Percentiles rank a stretch among this genome's conserved stretches.
These are phyloP conservation scores for Trichoderma sp. DNA, from an alignment of 2,329 filamentous ascomycete genomes.

Conservation along the genomic window DNA sequence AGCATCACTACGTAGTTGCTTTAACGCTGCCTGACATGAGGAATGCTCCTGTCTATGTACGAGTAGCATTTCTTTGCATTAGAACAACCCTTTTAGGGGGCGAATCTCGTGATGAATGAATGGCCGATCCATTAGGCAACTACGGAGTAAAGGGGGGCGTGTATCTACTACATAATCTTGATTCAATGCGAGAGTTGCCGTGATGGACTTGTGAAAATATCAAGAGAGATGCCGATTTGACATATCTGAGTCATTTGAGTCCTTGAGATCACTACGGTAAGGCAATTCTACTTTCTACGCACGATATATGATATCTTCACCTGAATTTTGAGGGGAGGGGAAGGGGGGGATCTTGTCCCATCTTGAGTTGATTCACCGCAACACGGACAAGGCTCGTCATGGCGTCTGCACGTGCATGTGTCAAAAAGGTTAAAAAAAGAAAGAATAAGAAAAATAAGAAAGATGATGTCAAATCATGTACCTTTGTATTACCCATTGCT, in stretches of 20 bases:
- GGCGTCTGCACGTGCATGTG: not conserved
- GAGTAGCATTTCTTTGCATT: not conserved
- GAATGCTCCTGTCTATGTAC: not conserved
- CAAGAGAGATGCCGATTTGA: not conserved
- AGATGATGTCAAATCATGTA: not conserved
- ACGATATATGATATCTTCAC: not conserved
- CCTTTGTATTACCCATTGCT: not conserved
- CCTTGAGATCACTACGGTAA: not conserved
- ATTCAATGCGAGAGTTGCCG: not conserved
- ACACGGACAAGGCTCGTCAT: not conserved
- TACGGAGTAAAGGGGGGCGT: not conserved
- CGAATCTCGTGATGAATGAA: not conserved
- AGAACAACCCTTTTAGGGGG: not conserved
- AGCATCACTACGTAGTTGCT: not conserved
- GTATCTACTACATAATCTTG: not conserved
- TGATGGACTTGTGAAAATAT: not conserved
- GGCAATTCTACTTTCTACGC: not conserved
- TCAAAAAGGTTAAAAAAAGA: not conserved
- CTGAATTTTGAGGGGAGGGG: not conserved
- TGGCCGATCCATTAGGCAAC: not conserved
- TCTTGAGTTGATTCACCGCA: not conserved
- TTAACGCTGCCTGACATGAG: not conserved
- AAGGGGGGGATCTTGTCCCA: not conserved
- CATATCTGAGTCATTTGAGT: not conserved
- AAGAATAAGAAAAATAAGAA: not conserved